Base-by-base conservation (phyloP, 805 yeast species). In the Naumovozyma baii region DNA sequence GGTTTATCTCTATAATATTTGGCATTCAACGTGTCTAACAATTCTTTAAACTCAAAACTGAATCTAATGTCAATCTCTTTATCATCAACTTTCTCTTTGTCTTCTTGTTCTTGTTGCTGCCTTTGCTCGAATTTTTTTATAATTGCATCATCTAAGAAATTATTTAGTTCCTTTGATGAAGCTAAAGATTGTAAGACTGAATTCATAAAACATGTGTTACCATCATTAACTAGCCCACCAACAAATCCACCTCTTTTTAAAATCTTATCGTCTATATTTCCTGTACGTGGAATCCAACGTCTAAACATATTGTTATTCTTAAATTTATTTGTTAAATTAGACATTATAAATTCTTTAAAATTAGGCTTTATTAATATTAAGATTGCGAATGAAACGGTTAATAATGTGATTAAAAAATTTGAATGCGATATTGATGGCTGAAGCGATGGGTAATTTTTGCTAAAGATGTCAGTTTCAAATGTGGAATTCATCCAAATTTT, bases 131-230 rank as follows among this genome's bases (percentile, higher is more conserved):
- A 17, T 4, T 34, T 38, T 15, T 37, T 29, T 4, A 37, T 34
- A 17, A 69, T 57, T 37, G 63, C 69, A 7, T 66, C 61, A 31
- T 75, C 73, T 34, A 83, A 66, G 50, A 80, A 83, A 16, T 67
- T 65, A 15, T 68, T 49, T 29, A 86, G 63, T 28, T 78, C 73
- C 18, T 71, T 68, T 0, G 92, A 80, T 0, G 90, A 80, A 0
- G 95, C 87, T 41, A 87, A 62, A 14, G 83, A 73, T 59, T 88
- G 96, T 19, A 88, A 60, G 1, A 88, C 96, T 18, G 87, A 77
- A 62, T 88, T 88, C 94, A 87, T 86, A 52, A 88, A 88, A 60
- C 96, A 88, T 0, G 96, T 86, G 56, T 88, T 88, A 12, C 96
- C 96, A 47, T 85, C 95, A 57, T 88, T 88, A 42, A 74, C 72